phyloP scores from a whole-genome alignment of 495 filamentous ascomycete genomes.

The Aspergillus heteromorphus region DNA sequence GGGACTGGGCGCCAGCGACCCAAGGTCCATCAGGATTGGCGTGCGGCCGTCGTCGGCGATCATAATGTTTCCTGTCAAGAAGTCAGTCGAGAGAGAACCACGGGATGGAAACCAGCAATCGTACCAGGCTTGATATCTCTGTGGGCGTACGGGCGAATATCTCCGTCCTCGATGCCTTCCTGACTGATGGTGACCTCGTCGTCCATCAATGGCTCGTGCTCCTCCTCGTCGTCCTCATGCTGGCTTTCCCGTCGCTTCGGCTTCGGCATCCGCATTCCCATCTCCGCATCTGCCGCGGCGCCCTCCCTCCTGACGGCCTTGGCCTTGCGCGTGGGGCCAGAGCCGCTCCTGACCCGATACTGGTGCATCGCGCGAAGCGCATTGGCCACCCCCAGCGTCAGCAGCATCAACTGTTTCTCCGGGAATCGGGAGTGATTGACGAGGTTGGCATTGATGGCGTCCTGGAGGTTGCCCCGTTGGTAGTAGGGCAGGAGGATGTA shows the following conservation, averaged over 20 bases:
- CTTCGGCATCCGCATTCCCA: slow-evolving; percentile 48
- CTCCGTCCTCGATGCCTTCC: slow-evolving; percentile 65
- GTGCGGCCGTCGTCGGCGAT: slow-evolving; percentile 79
- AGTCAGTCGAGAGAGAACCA: slow-evolving; percentile 10
- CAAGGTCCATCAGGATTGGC: slow-evolving; percentile 98
- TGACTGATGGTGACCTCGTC: slow-evolving; percentile 69
- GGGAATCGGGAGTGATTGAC: slow-evolving; percentile 96
- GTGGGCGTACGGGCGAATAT: slow-evolving; percentile 81
- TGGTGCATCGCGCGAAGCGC: slow-evolving; percentile 88
- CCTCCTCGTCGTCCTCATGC: slow-evolving; percentile 55
- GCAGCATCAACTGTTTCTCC: slow-evolving; percentile 76
- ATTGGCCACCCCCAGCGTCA: slow-evolving; percentile 88
- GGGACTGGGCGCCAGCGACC: slow-evolving; percentile 82
- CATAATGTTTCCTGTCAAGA: slow-evolving; percentile 86
- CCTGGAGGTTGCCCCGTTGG: slow-evolving; percentile 87
- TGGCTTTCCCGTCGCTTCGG: slow-evolving; percentile 43
- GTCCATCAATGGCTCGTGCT: slow-evolving; percentile 77
- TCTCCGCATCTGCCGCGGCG: slow-evolving; percentile 56
- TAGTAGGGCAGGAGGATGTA: slow-evolving; percentile 97
- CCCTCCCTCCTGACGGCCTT: slow-evolving; percentile 55
- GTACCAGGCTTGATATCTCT: slow-evolving; percentile 94
- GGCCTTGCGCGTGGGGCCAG: slow-evolving; percentile 51
- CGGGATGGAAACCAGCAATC: neutral
- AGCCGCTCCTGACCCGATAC: slow-evolving; percentile 61
- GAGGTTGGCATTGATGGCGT: slow-evolving; percentile 96